Evolutionary conservation across 257 asterid genomes (phyloP).

Genomic region (Solanum infundibuliforme): DNA sequence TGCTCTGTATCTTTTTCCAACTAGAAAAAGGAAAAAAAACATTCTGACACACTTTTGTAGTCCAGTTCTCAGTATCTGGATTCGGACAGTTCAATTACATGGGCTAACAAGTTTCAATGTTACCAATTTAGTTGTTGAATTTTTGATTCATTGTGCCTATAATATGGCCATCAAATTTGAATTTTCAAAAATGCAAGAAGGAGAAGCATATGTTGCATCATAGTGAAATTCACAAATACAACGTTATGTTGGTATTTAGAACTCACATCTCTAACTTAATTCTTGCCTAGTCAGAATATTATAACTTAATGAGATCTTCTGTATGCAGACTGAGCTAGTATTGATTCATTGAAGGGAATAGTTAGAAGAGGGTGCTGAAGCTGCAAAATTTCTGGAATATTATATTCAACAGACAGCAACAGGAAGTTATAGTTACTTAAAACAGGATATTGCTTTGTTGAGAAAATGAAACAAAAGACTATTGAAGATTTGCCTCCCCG

Average conservation of each 20-base stretch:
- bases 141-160: neutral
- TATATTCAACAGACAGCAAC: conserved; percentile 1
- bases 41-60: neutral
- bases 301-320: neutral
- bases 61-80: neutral
- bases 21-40: neutral
- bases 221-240: neutral
- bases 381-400: conserved; percentile 13
- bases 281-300: neutral
- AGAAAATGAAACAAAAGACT: conserved; percentile 20
- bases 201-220: neutral
- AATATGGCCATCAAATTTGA: neutral
- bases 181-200: neutral
- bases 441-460: conserved; percentile 15
- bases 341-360: conserved; percentile 12
- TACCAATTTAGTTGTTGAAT: neutral
- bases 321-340: conserved; percentile 1
- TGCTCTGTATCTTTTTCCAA: neutral
- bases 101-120: neutral
- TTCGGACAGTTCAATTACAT: neutral
- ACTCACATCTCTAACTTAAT: neutral
- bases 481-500: conserved; percentile 21
- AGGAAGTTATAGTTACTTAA: neutral
- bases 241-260: neutral
- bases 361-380: conserved; percentile 12